Percentiles rank a stretch among this genome's conserved stretches.
Evolutionary conservation across 768 basidiomycete genomes (phyloP).

Genomic region (Chalciporus chontae): DNA sequence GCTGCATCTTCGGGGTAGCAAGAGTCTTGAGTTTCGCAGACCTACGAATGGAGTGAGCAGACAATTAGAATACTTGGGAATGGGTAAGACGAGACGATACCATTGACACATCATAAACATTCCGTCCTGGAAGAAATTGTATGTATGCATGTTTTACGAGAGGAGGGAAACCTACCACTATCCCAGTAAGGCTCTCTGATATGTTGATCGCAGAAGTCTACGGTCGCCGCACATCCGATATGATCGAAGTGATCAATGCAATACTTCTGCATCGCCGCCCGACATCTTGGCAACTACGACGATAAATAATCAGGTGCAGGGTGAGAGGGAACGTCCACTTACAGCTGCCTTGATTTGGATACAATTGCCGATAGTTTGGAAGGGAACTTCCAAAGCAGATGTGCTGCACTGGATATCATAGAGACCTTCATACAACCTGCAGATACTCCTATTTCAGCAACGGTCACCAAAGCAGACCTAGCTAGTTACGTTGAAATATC

Average conservation of each 20-base stretch:
- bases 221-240: conserved; percentile 64
- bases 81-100: conserved; percentile 13
- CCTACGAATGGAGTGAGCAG: conserved; percentile 11
- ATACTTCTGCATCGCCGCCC: conserved; percentile 48
- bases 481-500: conserved; percentile 45
- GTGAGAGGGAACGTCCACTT: conserved; percentile 15
- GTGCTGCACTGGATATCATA: conserved; percentile 49
- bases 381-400: conserved; percentile 50
- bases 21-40: conserved; percentile 24
- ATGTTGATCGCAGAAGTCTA: conserved; percentile 59
- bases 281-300: conserved; percentile 64
- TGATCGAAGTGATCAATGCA: conserved; percentile 67
- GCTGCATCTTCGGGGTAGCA: conserved; percentile 39
- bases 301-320: not conserved
- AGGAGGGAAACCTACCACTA: conserved; percentile 30
- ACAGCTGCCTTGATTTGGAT: conserved; percentile 56
- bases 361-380: conserved; percentile 38
- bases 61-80: not conserved
- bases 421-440: conserved; percentile 40
- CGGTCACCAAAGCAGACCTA: not conserved
- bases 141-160: not conserved
- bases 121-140: conserved; percentile 33
- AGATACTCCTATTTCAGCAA: not conserved
- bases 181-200: conserved; percentile 42
- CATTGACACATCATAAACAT: conserved; percentile 61